phyloP scores from a whole-genome alignment of 371 early-diverging fungal species.

The Mucor indicus region DNA sequence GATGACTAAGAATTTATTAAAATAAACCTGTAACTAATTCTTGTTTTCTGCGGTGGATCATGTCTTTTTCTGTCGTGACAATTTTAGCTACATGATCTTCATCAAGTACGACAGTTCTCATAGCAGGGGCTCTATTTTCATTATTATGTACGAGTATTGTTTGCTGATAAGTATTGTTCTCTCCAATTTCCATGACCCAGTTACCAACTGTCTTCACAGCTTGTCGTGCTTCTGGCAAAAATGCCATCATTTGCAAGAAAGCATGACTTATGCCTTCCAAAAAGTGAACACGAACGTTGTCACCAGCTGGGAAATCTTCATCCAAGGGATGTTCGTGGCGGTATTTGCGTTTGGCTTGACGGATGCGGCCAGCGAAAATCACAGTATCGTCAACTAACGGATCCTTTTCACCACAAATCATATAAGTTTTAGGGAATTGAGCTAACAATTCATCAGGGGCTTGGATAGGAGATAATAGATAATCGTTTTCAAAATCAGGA shows the following conservation, averaged over 20 bases:
- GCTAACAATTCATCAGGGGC: constrained; percentile 87
- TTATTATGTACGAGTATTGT: neutral
- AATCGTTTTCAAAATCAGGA: constrained; percentile 79
- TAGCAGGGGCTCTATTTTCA: neutral
- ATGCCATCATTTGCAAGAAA: constrained; percentile 82
- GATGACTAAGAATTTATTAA: constrained; percentile 14
- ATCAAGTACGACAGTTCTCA: neutral
- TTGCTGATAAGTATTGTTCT: neutral
- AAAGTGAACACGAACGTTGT: constrained; percentile 59
- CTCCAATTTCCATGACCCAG: constrained; percentile 58
- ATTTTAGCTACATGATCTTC: constrained; percentile 30
- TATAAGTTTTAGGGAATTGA: constrained; percentile 85
- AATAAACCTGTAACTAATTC: constrained; percentile 35
- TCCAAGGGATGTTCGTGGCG: constrained; percentile 21
- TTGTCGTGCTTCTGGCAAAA: constrained; percentile 83
- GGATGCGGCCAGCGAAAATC: constrained; percentile 84
- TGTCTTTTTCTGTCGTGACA: constrained; percentile 28
- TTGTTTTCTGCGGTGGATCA: constrained; percentile 42
- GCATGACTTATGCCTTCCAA: constrained; percentile 93
- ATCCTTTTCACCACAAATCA: constrained; percentile 94
- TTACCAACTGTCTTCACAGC: constrained; percentile 63
- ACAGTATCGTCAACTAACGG: constrained; percentile 96
- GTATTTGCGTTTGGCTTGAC: constrained; percentile 66
- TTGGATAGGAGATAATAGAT: constrained; percentile 83
- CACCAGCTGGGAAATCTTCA: constrained; percentile 10